These are phyloP conservation scores for Metschnikowia colocasiae DNA, from an alignment of 805 yeast genomes.

Conservation along the genomic window DNA sequence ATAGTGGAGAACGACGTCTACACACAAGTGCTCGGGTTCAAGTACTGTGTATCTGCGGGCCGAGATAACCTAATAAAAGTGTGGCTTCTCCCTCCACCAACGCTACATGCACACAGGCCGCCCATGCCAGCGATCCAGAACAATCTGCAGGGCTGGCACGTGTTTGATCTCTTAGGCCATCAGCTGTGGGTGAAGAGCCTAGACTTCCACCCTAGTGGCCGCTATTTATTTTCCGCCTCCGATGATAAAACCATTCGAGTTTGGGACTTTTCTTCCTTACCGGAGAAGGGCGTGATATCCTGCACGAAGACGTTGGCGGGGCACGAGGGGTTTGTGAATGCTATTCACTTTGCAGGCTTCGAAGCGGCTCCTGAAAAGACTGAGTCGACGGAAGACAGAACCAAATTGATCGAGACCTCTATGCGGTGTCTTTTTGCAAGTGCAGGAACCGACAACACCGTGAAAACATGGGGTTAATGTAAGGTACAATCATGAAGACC, in stretches of 20 bases:
- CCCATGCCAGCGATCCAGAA: constrained; percentile 51
- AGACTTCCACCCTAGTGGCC: constrained; percentile 71
- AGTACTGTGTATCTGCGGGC: constrained; percentile 73
- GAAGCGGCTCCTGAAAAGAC: constrained; percentile 12
- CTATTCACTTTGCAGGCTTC: constrained; percentile 53
- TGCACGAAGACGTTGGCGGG: constrained; percentile 48
- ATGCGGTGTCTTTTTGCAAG: constrained; percentile 64
- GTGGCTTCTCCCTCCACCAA: constrained; percentile 76
- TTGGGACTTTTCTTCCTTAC: constrained; percentile 61
- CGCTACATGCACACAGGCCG: constrained; percentile 47
- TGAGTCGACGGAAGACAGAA: constrained; percentile 11
- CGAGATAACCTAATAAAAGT: constrained; percentile 71
- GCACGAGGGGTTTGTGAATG: constrained; percentile 76
- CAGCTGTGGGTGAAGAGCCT: constrained; percentile 81
- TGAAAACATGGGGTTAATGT: constrained; percentile 49
- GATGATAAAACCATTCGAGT: constrained; percentile 75
- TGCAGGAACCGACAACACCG: constrained; percentile 58
- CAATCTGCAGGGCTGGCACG: constrained; percentile 57
- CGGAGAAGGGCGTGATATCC: constrained; percentile 40
- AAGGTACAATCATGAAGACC: no score
- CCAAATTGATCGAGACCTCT: constrained; percentile 32
- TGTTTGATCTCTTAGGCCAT: constrained; percentile 67
- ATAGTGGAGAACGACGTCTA: constrained; percentile 28
- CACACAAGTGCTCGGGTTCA: constrained; percentile 46
- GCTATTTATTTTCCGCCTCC: constrained; percentile 62